A percentile compares a stretch with the other conserved stretches of the same genome.
These are phyloP conservation scores for Panellus pusillus DNA, from an alignment of 768 basidiomycete genomes.

Conservation along the genomic window DNA sequence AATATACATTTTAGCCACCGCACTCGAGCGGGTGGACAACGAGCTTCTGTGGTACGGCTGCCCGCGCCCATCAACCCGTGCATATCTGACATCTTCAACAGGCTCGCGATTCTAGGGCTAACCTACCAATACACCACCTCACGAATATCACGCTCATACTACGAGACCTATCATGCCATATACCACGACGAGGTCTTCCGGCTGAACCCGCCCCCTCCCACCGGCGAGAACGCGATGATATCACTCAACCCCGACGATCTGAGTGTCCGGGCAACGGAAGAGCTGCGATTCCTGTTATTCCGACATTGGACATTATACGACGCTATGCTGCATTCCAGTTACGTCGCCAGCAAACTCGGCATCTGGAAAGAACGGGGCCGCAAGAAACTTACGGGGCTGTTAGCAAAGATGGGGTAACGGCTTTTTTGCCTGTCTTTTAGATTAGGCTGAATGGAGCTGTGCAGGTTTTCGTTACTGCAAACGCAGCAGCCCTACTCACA, in stretches of 20 bases:
- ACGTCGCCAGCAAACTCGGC: slow-evolving; percentile 91
- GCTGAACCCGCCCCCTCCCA: slow-evolving; percentile 66
- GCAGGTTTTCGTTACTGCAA: slow-evolving; percentile 91
- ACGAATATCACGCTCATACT: slow-evolving; percentile 82
- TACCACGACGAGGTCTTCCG: slow-evolving; percentile 93
- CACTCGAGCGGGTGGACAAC: slow-evolving; percentile 90
- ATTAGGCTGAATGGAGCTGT: neutral
- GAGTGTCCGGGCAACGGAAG: slow-evolving; percentile 80
- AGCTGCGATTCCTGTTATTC: slow-evolving; percentile 92
- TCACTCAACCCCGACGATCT: slow-evolving; percentile 80
- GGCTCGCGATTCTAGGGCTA: slow-evolving; percentile 91
- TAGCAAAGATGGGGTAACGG: slow-evolving; percentile 96
- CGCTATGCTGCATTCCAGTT: slow-evolving; percentile 96
- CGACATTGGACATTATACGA: slow-evolving; percentile 99
- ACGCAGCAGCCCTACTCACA: slow-evolving; percentile 92
- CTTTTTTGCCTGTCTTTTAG: slow-evolving; percentile 22
- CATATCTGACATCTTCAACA: slow-evolving; percentile 28
- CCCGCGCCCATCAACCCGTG: neutral
- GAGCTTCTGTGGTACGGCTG: slow-evolving; percentile 80
- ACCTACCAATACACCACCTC: slow-evolving; percentile 91
- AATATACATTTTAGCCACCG: slow-evolving; percentile 86
- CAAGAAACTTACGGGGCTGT: slow-evolving; percentile 82
- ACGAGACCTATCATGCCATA: slow-evolving; percentile 77
- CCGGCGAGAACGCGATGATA: slow-evolving; percentile 43
- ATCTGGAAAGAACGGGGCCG: slow-evolving; percentile 96